Conservation (phyloP, 192 early-diverging fungal species). For the Coemansia sp. region DNA sequence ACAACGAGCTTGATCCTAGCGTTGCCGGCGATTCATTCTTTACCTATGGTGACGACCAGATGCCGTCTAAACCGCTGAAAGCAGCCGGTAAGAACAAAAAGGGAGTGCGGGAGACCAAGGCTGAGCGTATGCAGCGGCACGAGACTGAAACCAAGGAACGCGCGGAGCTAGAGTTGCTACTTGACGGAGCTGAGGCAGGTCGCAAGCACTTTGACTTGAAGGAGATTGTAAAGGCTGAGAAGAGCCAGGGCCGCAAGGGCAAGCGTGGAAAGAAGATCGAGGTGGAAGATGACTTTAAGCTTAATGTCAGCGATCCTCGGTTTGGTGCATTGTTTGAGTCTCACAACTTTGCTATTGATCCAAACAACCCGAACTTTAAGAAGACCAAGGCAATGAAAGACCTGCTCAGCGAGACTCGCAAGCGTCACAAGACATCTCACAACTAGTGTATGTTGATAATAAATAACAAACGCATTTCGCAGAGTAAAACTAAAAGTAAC, state of each 20-base stretch:
- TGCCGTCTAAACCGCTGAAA: conserved; percentile 11
- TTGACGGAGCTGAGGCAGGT: conserved; percentile 64
- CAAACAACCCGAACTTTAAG: conserved; percentile 84
- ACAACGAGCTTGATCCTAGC: conserved; percentile 58
- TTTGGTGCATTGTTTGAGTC: conserved; percentile 78
- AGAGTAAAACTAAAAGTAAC: background rate
- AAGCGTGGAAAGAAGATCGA: conserved; percentile 53
- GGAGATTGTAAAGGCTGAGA: conserved; percentile 83
- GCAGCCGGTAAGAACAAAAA: conserved; percentile 47
- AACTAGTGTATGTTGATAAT: conserved; percentile 7
- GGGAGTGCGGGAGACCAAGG: conserved; percentile 41
- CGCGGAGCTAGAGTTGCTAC: conserved; percentile 80
- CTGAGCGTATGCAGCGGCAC: conserved; percentile 60
- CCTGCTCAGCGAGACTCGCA: conserved; percentile 42
- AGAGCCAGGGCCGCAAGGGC: conserved; percentile 57
- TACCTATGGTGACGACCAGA: conserved; percentile 47
- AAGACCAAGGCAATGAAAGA: conserved; percentile 56
- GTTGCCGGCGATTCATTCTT: conserved; percentile 59
- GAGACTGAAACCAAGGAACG: conserved; percentile 61
- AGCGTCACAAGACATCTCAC: conserved; percentile 40
- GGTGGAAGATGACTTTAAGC: conserved; percentile 77
- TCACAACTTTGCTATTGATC: conserved; percentile 92
- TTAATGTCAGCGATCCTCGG: conserved; percentile 82
- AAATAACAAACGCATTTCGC: background rate
- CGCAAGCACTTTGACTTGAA: conserved; percentile 86